A percentile compares a stretch with the other conserved stretches of the same genome.
phyloP scores from a whole-genome alignment of 2,329 filamentous ascomycete genomes.

The Calonectria henricotiae region DNA sequence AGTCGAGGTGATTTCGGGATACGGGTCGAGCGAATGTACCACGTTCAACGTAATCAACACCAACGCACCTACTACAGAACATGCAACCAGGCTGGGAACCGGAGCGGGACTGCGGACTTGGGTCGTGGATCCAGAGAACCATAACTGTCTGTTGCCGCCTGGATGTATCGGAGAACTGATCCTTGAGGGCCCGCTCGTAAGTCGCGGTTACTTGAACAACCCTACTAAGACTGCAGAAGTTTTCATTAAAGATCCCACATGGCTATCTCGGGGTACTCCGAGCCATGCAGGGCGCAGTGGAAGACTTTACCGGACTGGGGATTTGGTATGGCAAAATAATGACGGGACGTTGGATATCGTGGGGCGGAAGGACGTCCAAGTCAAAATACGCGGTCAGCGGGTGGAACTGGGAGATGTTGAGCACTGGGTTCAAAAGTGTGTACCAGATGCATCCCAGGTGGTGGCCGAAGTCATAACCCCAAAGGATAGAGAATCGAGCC shows the following conservation, averaged over 20 bases:
- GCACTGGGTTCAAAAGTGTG: constrained; percentile 25
- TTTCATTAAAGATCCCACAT: constrained; percentile 63
- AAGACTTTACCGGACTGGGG: constrained; percentile 45
- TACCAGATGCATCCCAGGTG: constrained; percentile 21
- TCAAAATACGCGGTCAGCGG: constrained; percentile 48
- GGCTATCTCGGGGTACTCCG: constrained; percentile 52
- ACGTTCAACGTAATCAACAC: constrained; percentile 25
- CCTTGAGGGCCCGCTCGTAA: constrained; percentile 63
- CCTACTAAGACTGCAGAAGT: constrained; percentile 62
- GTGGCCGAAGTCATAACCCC: constrained; percentile 29
- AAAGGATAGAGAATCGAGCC: background rate
- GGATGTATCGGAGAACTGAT: constrained; percentile 56
- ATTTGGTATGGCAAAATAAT: constrained; percentile 42
- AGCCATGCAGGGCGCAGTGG: constrained; percentile 26
- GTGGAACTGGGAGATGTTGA: constrained; percentile 49
- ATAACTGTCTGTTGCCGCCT: constrained; percentile 49
- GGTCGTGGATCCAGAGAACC: constrained; percentile 52
- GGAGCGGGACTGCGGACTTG: constrained; percentile 41
- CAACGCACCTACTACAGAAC: background rate
- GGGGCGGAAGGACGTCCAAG: constrained; percentile 47
- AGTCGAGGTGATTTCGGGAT: constrained; percentile 21
- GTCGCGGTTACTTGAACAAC: constrained; percentile 66
- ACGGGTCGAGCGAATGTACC: constrained; percentile 35
- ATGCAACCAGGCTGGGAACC: constrained; percentile 23
- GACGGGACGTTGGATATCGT: constrained; percentile 41